Evolutionary conservation across 163 green algal genomes (phyloP), one percentile per base, ranked within the genome.

Genomic region (Picocystis sp.): DNA sequence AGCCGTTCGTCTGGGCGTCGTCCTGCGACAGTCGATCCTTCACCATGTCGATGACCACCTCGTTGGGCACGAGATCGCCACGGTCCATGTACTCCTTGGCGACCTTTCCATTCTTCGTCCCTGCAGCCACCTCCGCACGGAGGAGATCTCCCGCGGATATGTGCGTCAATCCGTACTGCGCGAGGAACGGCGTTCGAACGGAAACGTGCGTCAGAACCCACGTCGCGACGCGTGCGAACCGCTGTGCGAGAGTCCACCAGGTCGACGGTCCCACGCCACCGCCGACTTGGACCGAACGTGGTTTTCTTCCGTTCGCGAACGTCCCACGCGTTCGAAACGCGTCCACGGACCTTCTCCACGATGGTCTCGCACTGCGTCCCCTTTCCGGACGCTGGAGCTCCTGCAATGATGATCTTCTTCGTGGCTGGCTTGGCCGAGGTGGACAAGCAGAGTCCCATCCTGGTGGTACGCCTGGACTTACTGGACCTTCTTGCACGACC

Each of bases 291-390:
- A 11, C 44, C 44, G 6, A 24, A 50, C 21, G 6, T 15, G 42
- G 42, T 47, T 6, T 9, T 9, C 6, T 33, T 33, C 21, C 44
- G 9, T 9, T 12, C 5, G 44, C 21, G 44, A 11, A 9, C 8
- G 44, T 23, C 9, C 6, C 9, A 6, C 6, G 6, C 21, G 22
- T 50, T 9, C 21, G 22, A 12, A 6, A 12, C 54, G 59, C 1
- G 42, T 17, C 15, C 8, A 64, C 25, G 57, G 1, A 91, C 86
- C 84, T 93, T 91, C 8, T 92, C 73, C 1, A 97, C 80, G 47
- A 99, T 97, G 19, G 74, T 77, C 34, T 81, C 82, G 53, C 89
- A 96, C 69, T 99, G 91, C 3, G 92, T 99, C 49, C 92, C 92
- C 69, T 99, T 99, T 25, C 92, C 92, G 5, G 89, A 89, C 2